These are phyloP conservation scores for Leucogyrophana mollusca DNA, from an alignment of 768 basidiomycete species.

Conservation along the genomic window DNA sequence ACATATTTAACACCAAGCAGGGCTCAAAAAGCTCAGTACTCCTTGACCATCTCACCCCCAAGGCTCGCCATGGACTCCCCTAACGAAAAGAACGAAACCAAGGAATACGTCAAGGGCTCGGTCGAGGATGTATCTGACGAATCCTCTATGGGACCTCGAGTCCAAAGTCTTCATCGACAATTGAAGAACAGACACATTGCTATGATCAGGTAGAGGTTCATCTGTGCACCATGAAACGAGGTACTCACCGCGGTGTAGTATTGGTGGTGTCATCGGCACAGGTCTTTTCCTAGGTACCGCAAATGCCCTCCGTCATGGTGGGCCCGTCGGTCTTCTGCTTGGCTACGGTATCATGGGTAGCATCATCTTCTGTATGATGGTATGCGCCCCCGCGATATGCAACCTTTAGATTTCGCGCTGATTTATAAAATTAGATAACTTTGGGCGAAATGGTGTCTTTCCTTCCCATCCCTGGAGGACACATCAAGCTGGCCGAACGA, in stretches of 20 bases:
- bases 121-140: background rate
- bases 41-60: too few relatives aligned
- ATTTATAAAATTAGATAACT: conserved; percentile 37
- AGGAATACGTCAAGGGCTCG: conserved; percentile 1
- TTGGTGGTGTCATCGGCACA: conserved; percentile 56
- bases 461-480: conserved; percentile 72
- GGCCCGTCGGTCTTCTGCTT: conserved; percentile 72
- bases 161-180: conserved; percentile 47
- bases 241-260: conserved; percentile 36
- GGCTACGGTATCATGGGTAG: conserved; percentile 67
- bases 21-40: too few relatives aligned
- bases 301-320: conserved; percentile 48
- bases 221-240: background rate
- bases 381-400: conserved; percentile 22
- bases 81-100: conserved; percentile 19
- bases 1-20: too few relatives aligned
- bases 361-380: conserved; percentile 75
- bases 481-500: conserved; percentile 78
- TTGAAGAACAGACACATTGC: conserved; percentile 78
- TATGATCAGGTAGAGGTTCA: conserved; percentile 63
- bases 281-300: conserved; percentile 73
- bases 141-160: background rate
- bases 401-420: background rate
- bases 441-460: conserved; percentile 70
- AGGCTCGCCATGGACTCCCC: conserved; percentile 9